Evolutionary conservation across 1,139 yeast genomes (phyloP), one percentile per base, ranked within the genome.

Genomic region (Geotrichum australiense): DNA sequence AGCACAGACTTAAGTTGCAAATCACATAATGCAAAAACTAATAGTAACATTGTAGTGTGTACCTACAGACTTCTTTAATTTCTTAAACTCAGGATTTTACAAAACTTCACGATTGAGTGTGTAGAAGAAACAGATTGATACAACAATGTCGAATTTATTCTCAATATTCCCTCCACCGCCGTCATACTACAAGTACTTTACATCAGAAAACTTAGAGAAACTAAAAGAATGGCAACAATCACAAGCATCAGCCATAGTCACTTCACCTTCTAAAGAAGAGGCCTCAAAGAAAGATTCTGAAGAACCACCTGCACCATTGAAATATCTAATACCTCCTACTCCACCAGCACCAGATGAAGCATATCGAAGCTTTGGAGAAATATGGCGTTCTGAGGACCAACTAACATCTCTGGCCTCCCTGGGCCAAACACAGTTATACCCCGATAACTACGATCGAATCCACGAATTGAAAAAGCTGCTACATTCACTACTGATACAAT

Each of bases 141-240:
- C n/a, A n/a, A n/a, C n/a, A n/a, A 59, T 58, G 60, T 52, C 58
- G 14, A 64, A 63, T 20, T 56, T 67, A 22, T 57, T 91, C 21
- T 76, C 93, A 10, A 70, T 85, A 42, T 86, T 80, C 52, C 95
- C 96, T 1, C 89, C 91, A 1, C 95, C 95, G 3, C 96, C 95
- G 7, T 78, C 80, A 18, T 82, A 73, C 59, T 75, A 75, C 54
- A 74, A 76, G 59, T 73, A 69, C 54, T 85, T 82, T 62, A 82
- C 93, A 0, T 57, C 63, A 4, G 82, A 76, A 44, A 83, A 83
- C 52, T 47, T 74, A 11, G 65, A 57, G 22, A 66, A 65, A 51
- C 54, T 68, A 14, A 56, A 62, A 15, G 61, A 58, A 45, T 56
- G 61, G 26, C 48, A 48, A 20, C 37, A 41, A 39, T 10, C 18